Conservation (phyloP, 1,284 basidiomycete genomes). For the Chondrostereum purpureum region DNA sequence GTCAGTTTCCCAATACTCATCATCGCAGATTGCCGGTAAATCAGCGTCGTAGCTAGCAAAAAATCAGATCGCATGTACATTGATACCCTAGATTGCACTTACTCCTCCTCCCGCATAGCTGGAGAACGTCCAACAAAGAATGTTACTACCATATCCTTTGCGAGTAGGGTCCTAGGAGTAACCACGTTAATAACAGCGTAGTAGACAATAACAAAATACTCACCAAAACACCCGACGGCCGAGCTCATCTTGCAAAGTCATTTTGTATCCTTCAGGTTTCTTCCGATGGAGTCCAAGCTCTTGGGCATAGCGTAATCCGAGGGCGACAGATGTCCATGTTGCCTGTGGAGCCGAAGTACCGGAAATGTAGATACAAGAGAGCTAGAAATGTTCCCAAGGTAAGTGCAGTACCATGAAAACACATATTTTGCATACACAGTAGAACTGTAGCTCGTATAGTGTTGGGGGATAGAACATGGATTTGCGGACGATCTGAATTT, state of each 20-base stretch:
- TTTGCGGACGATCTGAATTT: background rate
- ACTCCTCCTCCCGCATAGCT: slow-evolving; percentile 46
- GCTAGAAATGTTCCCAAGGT: slow-evolving; percentile 14
- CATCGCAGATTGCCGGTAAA: slow-evolving; percentile 53
- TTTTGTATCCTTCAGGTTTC: slow-evolving; percentile 27
- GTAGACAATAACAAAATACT: no score
- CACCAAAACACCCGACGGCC: slow-evolving; percentile 73
- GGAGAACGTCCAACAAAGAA: slow-evolving; percentile 43
- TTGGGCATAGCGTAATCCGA: slow-evolving; percentile 31
- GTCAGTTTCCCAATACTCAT: slow-evolving; percentile 53
- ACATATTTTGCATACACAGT: background rate
- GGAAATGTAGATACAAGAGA: slow-evolving; percentile 23
- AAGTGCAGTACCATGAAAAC: no score
- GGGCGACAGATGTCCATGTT: slow-evolving; percentile 23
- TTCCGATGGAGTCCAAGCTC: slow-evolving; percentile 45
- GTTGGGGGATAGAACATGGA: background rate
- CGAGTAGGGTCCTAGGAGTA: no score
- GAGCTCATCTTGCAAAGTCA: slow-evolving; percentile 47
- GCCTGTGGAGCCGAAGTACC: slow-evolving; percentile 20
- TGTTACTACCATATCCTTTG: slow-evolving; percentile 29
- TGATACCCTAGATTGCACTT: slow-evolving; percentile 3
- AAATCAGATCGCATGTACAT: background rate
- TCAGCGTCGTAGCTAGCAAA: slow-evolving; percentile 49
- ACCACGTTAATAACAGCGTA: no score
- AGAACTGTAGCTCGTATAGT: background rate